Evolutionary conservation across 768 basidiomycete species (phyloP).

Genomic region (Cyclocybe cylindracea): DNA sequence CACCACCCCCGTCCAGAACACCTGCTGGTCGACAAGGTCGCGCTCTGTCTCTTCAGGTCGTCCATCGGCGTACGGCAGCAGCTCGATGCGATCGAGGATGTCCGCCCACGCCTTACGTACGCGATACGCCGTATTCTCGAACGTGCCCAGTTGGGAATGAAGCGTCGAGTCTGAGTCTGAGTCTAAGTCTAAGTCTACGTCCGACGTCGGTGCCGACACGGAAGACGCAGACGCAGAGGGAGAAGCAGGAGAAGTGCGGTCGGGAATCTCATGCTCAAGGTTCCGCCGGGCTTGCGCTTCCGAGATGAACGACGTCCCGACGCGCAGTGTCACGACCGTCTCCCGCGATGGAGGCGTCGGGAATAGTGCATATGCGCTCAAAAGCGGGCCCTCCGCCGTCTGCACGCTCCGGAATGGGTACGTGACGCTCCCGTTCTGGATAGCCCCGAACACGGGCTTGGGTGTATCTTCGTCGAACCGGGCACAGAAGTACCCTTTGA

Average conservation of each 20-base stretch:
- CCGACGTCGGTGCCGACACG: too few relatives aligned
- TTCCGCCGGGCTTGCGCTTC: slow-evolving; percentile 62
- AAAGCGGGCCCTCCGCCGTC: slow-evolving; percentile 39
- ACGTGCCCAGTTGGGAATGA: slow-evolving; percentile 22
- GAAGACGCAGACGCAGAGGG: not conserved
- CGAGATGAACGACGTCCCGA: slow-evolving; percentile 78
- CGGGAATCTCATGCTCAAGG: slow-evolving; percentile 38
- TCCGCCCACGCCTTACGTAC: slow-evolving; percentile 59
- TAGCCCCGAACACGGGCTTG: slow-evolving; percentile 39
- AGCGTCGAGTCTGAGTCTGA: not conserved
- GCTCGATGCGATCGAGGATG: slow-evolving; percentile 50
- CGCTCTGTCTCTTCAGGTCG: slow-evolving; percentile 25
- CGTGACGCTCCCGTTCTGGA: slow-evolving; percentile 41
- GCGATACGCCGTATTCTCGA: slow-evolving; percentile 51
- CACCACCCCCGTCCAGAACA: slow-evolving; percentile 64
- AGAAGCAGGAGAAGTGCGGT: slow-evolving; percentile 3
- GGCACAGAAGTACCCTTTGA: slow-evolving; percentile 61
- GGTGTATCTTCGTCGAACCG: slow-evolving; percentile 52
- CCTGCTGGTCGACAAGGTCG: slow-evolving; percentile 38
- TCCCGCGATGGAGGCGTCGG: slow-evolving; percentile 15
- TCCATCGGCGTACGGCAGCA: slow-evolving; percentile 43
- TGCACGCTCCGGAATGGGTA: slow-evolving; percentile 20
- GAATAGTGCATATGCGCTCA: slow-evolving; percentile 57
- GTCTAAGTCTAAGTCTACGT: too few relatives aligned
- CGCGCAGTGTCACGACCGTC: slow-evolving; percentile 48